Evolutionary conservation across 2,329 filamentous ascomycete genomes (phyloP).

Genomic region (Botryosphaeria dothidea): DNA sequence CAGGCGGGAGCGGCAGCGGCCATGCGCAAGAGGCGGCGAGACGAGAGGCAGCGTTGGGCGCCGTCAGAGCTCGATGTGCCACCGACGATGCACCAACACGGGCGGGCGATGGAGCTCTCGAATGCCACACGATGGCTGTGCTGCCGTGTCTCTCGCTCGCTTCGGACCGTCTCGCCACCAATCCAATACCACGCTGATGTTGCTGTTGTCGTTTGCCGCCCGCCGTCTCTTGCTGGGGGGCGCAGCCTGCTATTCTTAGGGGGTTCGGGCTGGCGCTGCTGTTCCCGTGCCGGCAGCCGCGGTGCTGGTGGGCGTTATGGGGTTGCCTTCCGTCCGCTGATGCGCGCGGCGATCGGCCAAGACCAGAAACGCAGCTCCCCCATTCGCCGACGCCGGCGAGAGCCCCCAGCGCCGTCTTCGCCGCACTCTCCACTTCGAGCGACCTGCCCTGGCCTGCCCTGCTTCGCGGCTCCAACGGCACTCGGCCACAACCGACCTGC

Average conservation of each 20-base stretch:
- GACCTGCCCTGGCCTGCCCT: neutral
- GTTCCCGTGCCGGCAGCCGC: slow-evolving; percentile 1
- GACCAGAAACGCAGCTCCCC: neutral
- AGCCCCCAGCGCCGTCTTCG: neutral
- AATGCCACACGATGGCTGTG: slow-evolving; percentile 9
- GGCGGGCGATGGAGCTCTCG: neutral
- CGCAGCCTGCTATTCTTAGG: slow-evolving; percentile 13
- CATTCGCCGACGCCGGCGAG: neutral
- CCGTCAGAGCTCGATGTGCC: neutral
- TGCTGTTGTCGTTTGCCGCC: neutral
- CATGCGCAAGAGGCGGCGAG: neutral
- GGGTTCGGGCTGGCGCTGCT: neutral
- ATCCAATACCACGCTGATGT: neutral
- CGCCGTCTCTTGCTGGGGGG: neutral
- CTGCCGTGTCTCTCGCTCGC: neutral
- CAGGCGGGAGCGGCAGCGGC: neutral
- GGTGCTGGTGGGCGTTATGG: neutral
- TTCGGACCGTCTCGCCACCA: slow-evolving; percentile 9
- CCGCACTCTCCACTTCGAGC: too few relatives aligned
- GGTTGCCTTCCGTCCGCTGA: slow-evolving; percentile 12
- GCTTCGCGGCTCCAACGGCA: slow-evolving; percentile 11
- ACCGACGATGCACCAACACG: neutral
- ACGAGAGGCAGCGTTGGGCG: neutral
- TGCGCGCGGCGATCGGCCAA: slow-evolving; percentile 13
- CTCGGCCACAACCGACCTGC: slow-evolving; percentile 9